phyloP scores from a whole-genome alignment of 73 alveolate species.

The Stentor coeruleus region DNA sequence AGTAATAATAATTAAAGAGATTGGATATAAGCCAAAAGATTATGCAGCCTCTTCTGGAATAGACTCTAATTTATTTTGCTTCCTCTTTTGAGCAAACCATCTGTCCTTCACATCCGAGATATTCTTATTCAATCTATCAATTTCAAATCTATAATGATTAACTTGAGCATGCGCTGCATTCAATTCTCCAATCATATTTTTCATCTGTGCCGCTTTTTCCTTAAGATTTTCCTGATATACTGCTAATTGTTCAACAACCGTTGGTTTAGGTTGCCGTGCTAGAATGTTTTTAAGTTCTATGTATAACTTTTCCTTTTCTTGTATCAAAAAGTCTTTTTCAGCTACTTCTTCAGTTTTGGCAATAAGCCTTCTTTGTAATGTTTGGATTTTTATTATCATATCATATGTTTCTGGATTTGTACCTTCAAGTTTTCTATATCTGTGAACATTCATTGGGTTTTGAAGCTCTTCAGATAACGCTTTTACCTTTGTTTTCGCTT shows the following conservation, averaged over 20 bases:
- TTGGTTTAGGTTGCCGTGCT: constrained; percentile 98
- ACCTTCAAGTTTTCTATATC: constrained; percentile 93
- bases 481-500: constrained; percentile 84
- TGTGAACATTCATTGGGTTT: constrained; percentile 95
- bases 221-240: constrained; percentile 94
- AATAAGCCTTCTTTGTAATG: constrained; percentile 96
- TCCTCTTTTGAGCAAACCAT: constrained; percentile 63
- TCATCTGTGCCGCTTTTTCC: constrained; percentile 94
- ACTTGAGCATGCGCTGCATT: constrained; percentile 81
- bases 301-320: constrained; percentile 99
- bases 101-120: constrained; percentile 54
- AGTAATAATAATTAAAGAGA: too few relatives aligned
- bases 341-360: constrained; percentile 99
- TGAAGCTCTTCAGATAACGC: constrained; percentile 91
- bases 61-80: constrained; percentile 32
- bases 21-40: too few relatives aligned
- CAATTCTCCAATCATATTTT: constrained; percentile 83
- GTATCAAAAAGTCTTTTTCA: constrained; percentile 93
- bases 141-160: constrained; percentile 74
- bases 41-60: constrained; percentile 4
- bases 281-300: constrained; percentile 98
- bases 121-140: constrained; percentile 68
- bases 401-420: constrained; percentile 97
- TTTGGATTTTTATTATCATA: constrained; percentile 77
- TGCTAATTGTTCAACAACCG: constrained; percentile 96